Percentiles rank a stretch among this genome's conserved stretches.
Conservation (phyloP, 163 green algal genomes). For the Smithsoniella earleae region DNA sequence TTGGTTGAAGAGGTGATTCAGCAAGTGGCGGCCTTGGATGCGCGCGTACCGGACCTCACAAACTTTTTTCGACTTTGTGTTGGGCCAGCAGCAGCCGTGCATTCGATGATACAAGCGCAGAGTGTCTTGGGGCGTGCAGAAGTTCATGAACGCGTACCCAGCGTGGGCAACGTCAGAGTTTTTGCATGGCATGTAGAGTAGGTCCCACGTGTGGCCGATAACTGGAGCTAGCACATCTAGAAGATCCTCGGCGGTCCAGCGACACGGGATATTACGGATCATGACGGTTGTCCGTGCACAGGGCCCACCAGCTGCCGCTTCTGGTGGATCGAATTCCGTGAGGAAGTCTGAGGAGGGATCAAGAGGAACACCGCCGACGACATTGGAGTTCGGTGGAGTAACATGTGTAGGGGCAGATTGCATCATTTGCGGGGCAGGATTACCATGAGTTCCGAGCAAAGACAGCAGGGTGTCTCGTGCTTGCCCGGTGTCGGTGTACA, state of each 20-base stretch:
- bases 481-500: neutral
- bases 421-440: neutral
- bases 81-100: slow-evolving; percentile 7
- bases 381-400: neutral
- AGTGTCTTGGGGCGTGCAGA: neutral
- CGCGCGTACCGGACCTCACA: slow-evolving; percentile 14
- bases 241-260: slow-evolving; percentile 10
- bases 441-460: neutral
- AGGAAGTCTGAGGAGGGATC: neutral
- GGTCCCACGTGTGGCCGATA: slow-evolving; percentile 10
- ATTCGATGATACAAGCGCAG: neutral
- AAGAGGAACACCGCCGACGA: neutral
- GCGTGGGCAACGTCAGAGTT: slow-evolving; percentile 12
- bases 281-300: slow-evolving; percentile 1
- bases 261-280: slow-evolving; percentile 18
- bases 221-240: neutral
- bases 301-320: neutral
- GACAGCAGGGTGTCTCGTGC: neutral
- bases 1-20: neutral
- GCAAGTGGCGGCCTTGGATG: slow-evolving; percentile 19
- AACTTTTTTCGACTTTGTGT: neutral
- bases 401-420: neutral
- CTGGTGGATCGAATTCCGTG: neutral
- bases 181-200: slow-evolving; percentile 24
- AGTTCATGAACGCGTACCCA: slow-evolving; percentile 22